phyloP scores from a whole-genome alignment of 768 basidiomycete species.

The Mycena olivaceomarginata region DNA sequence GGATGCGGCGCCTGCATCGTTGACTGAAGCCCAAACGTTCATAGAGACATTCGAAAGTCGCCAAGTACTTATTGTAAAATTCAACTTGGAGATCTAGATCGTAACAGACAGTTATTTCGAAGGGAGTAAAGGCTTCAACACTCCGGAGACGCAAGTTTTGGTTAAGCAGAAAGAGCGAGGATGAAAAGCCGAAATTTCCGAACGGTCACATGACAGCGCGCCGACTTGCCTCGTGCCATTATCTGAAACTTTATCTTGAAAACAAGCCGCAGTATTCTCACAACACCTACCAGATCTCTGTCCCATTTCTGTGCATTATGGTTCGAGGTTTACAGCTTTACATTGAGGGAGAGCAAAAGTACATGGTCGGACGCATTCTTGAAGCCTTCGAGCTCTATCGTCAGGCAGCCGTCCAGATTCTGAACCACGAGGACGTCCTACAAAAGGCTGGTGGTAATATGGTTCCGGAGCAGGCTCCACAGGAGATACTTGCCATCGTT shows the following conservation, averaged over 20 bases:
- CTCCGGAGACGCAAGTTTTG: no score
- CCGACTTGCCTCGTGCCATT: no score
- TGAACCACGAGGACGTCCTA: slow-evolving; percentile 51
- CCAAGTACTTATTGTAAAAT: background rate
- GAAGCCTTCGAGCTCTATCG: slow-evolving; percentile 54
- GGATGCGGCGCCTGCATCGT: slow-evolving; percentile 32
- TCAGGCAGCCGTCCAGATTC: slow-evolving; percentile 51
- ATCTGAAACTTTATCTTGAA: no score
- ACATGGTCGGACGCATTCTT: background rate
- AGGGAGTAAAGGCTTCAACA: no score
- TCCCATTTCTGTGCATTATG: background rate
- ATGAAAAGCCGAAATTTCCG: no score
- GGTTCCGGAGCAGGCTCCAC: slow-evolving; percentile 31
- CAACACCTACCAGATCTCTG: no score
- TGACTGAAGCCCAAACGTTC: slow-evolving; percentile 36
- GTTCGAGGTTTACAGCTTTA: background rate
- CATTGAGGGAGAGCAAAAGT: slow-evolving; percentile 9
- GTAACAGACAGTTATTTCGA: background rate
- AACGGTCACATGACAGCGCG: no score
- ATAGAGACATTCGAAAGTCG: slow-evolving; percentile 27
- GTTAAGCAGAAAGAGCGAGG: no score
- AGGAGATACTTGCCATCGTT: slow-evolving; percentile 49
- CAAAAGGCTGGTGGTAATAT: slow-evolving; percentile 36
- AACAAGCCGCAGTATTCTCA: no score
- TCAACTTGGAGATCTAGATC: background rate